Evolutionary conservation across 257 asterid genomes (phyloP), one percentile per base, ranked within the genome.

Genomic region (Henckelia pumila): DNA sequence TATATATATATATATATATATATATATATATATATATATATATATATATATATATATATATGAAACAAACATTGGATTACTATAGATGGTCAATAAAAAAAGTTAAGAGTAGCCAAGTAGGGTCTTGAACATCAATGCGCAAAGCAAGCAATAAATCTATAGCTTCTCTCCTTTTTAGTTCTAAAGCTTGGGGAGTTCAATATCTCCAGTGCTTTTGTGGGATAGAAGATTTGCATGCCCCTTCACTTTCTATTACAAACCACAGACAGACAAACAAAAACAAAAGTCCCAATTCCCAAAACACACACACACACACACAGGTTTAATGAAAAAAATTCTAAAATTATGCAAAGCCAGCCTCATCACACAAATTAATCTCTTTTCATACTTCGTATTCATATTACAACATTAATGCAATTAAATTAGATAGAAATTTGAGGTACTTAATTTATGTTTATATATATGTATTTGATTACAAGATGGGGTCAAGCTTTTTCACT

Each of bases 121-220:
- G 68, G 75, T 63, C 72, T 77, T 58, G 79, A 71, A 70, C 30
- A 80, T 70, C 72, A 74, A 74, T 59, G 85, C 76, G 74, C 29
- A 77, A 80, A 71, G 82, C 28, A 44, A 33, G 33, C 25, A 61
- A 58, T 21, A 65, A 23, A 57, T 63, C 79, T 78, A 74, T 66
- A 58, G 64, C 44, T 69, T 68, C 13, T 53, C 65, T 77, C 65
- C 63, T 74, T 69, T 65, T 66, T 47, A 59, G 28, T 47, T 65
- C 62, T 73, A 73, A 73, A 73, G 84, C 6, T 68, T 64, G 24
- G 63, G 47, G 61, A 59, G 65, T 71, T 70, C 63, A 56, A 71
- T 67, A 44, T 26, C 53, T 35, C 50, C 49, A 37, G 62, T 14
- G 37, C 72, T 67, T 67, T 67, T 67, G 72, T 67, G 64, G 72